Evolutionary conservation across 805 yeast genomes (phyloP).

Genomic region (Nakazawaea ernobii): DNA sequence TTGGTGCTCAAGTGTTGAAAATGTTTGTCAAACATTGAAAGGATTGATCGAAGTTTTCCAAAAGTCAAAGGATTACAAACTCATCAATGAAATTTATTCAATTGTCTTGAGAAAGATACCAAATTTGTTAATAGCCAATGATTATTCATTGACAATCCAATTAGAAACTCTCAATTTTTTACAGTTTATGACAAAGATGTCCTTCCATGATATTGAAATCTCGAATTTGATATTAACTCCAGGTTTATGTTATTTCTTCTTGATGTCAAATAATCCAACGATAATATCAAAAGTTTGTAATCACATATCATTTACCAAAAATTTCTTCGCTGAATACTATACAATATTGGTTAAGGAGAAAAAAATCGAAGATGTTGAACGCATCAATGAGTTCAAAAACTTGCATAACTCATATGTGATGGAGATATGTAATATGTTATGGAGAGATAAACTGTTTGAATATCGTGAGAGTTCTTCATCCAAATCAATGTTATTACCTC

Average conservation of each 20-base stretch:
- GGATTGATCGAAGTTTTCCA: neutral
- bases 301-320: conserved; percentile 37
- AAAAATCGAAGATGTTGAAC: conserved; percentile 9
- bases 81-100: neutral
- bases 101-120: neutral
- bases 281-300: conserved; percentile 40
- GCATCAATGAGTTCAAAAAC: conserved; percentile 19
- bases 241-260: conserved; percentile 28
- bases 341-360: neutral
- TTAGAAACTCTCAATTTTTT: conserved; percentile 10
- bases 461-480: conserved; percentile 25
- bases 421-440: conserved; percentile 48
- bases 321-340: conserved; percentile 22
- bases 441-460: conserved; percentile 51
- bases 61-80: neutral
- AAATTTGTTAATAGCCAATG: neutral
- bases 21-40: neutral
- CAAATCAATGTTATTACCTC: conserved; percentile 33
- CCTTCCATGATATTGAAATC: conserved; percentile 17
- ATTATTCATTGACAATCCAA: neutral
- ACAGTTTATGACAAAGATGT: conserved; percentile 15
- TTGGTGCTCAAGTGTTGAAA: neutral
- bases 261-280: conserved; percentile 38
- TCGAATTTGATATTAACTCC: conserved; percentile 33
- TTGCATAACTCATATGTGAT: conserved; percentile 46